phyloP scores from a whole-genome alignment of 768 basidiomycete species.

The Hortiboletus campestris region DNA sequence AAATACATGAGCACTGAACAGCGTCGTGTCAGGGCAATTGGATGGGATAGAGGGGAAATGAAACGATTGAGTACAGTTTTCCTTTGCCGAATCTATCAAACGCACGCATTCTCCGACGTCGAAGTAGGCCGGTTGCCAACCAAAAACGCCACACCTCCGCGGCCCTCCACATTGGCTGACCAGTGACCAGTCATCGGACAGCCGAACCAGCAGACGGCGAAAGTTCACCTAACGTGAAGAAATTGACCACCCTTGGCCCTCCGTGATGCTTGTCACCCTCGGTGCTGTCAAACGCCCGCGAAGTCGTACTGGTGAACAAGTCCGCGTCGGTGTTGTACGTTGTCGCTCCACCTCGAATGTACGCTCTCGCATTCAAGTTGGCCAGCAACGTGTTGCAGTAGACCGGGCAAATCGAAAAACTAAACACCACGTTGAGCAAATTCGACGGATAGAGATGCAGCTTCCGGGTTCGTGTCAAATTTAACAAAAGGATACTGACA shows the following conservation, averaged over 20 bases:
- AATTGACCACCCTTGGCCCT: not conserved
- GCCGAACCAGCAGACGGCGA: not conserved
- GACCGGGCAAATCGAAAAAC: constrained; percentile 4
- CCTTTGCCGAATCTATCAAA: no score
- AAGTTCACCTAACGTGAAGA: not conserved
- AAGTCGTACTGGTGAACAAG: not conserved
- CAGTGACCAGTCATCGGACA: not conserved
- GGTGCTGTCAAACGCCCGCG: no score
- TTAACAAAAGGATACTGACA: not conserved
- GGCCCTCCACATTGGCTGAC: not conserved
- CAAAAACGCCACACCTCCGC: not conserved
- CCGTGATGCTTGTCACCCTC: no score
- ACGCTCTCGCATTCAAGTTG: constrained; percentile 8
- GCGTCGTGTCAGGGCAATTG: no score
- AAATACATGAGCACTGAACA: no score
- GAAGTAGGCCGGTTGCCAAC: not conserved
- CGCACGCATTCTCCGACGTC: not conserved
- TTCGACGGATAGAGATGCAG: not conserved
- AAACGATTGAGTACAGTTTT: no score
- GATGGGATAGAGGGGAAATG: no score
- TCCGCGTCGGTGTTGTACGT: not conserved
- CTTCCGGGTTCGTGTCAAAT: not conserved
- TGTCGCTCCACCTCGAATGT: not conserved
- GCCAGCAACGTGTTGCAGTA: constrained; percentile 12
- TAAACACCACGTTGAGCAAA: not conserved